Evolutionary conservation across 2,329 filamentous ascomycete genomes (phyloP).

Genomic region (Polytolypa hystricis): DNA sequence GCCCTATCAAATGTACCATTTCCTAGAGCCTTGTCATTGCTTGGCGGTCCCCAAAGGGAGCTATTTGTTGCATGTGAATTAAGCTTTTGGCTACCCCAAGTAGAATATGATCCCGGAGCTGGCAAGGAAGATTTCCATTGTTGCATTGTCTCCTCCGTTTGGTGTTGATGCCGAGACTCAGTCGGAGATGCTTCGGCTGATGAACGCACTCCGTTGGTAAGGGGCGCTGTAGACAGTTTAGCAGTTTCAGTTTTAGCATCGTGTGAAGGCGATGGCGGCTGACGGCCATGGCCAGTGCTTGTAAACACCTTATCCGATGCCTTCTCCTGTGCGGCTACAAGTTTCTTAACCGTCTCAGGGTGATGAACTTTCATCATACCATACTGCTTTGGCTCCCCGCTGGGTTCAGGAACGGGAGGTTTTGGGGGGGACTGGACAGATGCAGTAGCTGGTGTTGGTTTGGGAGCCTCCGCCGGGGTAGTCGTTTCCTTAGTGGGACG

Average conservation of each 20-base stretch:
- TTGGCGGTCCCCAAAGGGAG: constrained; percentile 50
- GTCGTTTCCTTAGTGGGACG: constrained; percentile 11
- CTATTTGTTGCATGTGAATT: constrained; percentile 23
- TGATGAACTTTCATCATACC: constrained; percentile 53
- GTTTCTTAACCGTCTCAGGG: constrained; percentile 41
- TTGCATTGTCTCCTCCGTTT: constrained; percentile 22
- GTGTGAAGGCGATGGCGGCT: constrained; percentile 21
- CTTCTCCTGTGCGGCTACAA: constrained; percentile 27
- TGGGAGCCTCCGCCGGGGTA: constrained; percentile 8
- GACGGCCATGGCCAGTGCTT: constrained; percentile 17
- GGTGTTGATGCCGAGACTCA: constrained; percentile 15
- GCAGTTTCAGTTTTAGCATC: constrained; percentile 19
- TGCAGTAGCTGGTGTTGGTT: constrained; percentile 18
- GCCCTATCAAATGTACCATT: constrained; percentile 52
- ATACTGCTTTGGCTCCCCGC: constrained; percentile 48
- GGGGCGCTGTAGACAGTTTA: constrained; percentile 14
- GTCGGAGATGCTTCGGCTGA: constrained; percentile 13
- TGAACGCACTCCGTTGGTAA: constrained; percentile 21
- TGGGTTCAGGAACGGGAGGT: constrained; percentile 46
- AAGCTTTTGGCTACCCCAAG: constrained; percentile 29
- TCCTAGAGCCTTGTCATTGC: constrained; percentile 46
- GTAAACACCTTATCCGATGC: constrained; percentile 22
- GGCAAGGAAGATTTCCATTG: constrained; percentile 31
- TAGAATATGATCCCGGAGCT: constrained; percentile 25
- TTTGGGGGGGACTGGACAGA: constrained; percentile 44